A percentile compares a stretch with the other conserved stretches of the same genome.
These are phyloP conservation scores for Venturia nashicola DNA, from an alignment of 2,329 filamentous ascomycete genomes.

Conservation along the genomic window DNA sequence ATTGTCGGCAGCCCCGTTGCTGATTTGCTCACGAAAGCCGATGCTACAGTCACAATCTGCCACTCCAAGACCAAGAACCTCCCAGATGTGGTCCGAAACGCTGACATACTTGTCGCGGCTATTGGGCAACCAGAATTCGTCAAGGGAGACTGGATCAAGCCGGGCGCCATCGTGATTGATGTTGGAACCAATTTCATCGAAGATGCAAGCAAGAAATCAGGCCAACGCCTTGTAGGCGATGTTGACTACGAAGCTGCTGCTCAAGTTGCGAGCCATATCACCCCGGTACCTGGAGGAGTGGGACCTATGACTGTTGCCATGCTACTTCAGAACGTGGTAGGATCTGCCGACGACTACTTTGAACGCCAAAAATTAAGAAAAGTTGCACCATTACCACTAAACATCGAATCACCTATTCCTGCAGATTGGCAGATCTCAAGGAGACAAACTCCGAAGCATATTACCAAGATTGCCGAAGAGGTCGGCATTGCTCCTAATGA, in stretches of 20 bases:
- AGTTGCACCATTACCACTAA: conserved; percentile 73
- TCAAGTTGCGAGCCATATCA: conserved; percentile 83
- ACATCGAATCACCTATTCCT: conserved; percentile 69
- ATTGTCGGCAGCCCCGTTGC: conserved; percentile 97
- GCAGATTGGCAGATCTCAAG: conserved; percentile 90
- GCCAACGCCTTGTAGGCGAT: conserved; percentile 83
- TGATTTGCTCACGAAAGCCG: conserved; percentile 86
- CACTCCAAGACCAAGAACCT: conserved; percentile 77
- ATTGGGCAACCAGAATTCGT: conserved; percentile 82
- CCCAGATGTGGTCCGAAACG: conserved; percentile 61
- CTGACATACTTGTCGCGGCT: conserved; percentile 83
- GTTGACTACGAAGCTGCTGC: conserved; percentile 81
- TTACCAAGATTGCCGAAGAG: conserved; percentile 73
- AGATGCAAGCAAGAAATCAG: conserved; percentile 82
- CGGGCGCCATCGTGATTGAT: conserved; percentile 89
- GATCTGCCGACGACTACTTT: conserved; percentile 70
- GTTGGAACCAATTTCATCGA: conserved; percentile 95
- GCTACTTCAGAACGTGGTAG: conserved; percentile 90
- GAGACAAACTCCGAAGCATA: conserved; percentile 80
- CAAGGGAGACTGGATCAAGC: conserved; percentile 91
- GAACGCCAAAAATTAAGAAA: conserved; percentile 70
- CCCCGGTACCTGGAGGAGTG: conserved; percentile 90
- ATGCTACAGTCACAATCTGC: conserved; percentile 93
- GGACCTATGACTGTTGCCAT: conserved; percentile 99
- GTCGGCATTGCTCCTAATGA: conserved; percentile 81